A percentile compares a stretch with the other conserved stretches of the same genome.
Evolutionary conservation across 257 asterid species (phyloP).

Genomic region (Anisodus acutangulus): DNA sequence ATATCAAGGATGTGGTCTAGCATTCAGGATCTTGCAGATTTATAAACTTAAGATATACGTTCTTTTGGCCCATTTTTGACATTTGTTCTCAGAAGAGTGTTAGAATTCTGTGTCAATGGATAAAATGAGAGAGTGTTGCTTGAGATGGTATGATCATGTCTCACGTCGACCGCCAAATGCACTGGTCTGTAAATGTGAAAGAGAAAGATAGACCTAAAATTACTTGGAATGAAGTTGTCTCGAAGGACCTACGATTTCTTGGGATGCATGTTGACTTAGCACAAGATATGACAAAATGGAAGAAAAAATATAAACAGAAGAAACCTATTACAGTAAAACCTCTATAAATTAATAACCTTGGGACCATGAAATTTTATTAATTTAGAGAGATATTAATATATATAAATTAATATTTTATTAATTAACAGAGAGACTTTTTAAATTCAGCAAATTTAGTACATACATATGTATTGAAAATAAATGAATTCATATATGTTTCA

Average conservation of each 20-base stretch:
- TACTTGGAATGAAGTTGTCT: neutral
- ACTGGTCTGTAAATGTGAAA: neutral
- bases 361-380: too few relatives aligned
- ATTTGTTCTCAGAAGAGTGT: neutral
- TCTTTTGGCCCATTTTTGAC: neutral
- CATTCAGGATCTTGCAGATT: slow-evolving; percentile 6
- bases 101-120: neutral
- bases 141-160: neutral
- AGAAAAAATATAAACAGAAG: neutral
- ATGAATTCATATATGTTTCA: too few relatives aligned
- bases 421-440: too few relatives aligned
- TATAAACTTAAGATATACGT: neutral
- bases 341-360: too few relatives aligned
- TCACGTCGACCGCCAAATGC: neutral
- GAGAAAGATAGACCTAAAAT: neutral
- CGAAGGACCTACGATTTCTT: neutral
- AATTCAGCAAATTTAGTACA: too few relatives aligned
- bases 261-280: neutral
- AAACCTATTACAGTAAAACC: neutral
- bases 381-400: too few relatives aligned
- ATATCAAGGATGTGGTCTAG: neutral
- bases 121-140: neutral
- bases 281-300: neutral
- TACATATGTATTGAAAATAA: too few relatives aligned
- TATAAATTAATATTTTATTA: too few relatives aligned